A percentile compares a stretch with the other conserved stretches of the same genome.
These are phyloP conservation scores for Cercophora scortea DNA, from an alignment of 495 filamentous ascomycete species.

Conservation along the genomic window DNA sequence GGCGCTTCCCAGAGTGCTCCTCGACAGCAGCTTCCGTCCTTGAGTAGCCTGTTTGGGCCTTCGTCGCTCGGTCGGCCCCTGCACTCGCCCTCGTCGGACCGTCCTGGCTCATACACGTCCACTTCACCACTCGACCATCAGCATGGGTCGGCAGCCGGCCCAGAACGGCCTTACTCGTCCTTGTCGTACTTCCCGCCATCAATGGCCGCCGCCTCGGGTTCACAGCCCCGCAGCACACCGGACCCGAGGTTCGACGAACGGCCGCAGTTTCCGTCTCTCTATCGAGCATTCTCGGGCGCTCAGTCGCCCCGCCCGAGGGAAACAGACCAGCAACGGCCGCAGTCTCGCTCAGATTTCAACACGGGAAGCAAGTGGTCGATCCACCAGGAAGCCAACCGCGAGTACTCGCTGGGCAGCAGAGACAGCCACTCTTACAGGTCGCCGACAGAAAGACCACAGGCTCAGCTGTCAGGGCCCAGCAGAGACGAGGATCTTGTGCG, in stretches of 20 bases:
- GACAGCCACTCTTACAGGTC: conserved; percentile 14
- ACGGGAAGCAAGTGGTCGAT: conserved; percentile 18
- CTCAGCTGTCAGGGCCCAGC: conserved; percentile 9
- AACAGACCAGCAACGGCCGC: conserved; percentile 19
- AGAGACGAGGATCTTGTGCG: conserved; percentile 12
- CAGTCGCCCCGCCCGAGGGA: conserved; percentile 30
- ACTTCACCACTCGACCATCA: conserved; percentile 38
- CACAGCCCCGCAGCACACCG: conserved; percentile 34
- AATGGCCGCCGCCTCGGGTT: conserved; percentile 1
- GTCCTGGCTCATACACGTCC: conserved; percentile 29
- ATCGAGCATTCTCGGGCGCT: conserved; percentile 32
- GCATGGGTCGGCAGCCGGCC: conserved; percentile 10
- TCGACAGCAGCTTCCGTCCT: conserved; percentile 42
- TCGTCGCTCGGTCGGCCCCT: conserved; percentile 28
- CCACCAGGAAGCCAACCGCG: conserved; percentile 22
- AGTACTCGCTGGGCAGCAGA: conserved; percentile 21
- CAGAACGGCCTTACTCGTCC: conserved; percentile 28
- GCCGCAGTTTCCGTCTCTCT: conserved; percentile 30
- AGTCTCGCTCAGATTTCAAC: conserved; percentile 16
- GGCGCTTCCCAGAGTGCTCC: conserved; percentile 15
- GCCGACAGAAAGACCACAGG: conserved; percentile 12
- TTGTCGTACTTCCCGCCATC: conserved; percentile 41
- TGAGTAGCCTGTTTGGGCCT: conserved; percentile 48
- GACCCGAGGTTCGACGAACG: conserved; percentile 32
- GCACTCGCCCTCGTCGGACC: conserved; percentile 38